phyloP scores from a whole-genome alignment of 164 flowering plant species.

The Piper longum region DNA sequence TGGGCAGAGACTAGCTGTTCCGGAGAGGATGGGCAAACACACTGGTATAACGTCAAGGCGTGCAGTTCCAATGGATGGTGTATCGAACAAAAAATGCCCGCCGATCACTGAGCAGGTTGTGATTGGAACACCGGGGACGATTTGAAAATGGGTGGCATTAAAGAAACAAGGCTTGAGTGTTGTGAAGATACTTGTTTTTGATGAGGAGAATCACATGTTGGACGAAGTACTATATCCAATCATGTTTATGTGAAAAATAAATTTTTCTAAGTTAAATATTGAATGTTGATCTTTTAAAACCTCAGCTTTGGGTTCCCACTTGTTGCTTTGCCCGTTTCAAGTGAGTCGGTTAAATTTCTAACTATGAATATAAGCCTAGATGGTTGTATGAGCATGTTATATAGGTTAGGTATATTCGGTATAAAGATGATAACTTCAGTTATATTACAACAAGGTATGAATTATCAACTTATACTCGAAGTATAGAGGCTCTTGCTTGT shows the following conservation, averaged over 20 bases:
- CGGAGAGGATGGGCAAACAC: slow-evolving; percentile 75
- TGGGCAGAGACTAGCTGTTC: slow-evolving; percentile 71
- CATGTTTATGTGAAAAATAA: too few relatives aligned
- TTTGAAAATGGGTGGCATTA: slow-evolving; percentile 42
- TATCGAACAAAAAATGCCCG: slow-evolving; percentile 25
- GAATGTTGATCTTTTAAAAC: too few relatives aligned
- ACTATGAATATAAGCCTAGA: too few relatives aligned
- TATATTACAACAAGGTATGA: too few relatives aligned
- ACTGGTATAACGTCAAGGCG: slow-evolving; percentile 61
- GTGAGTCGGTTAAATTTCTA: too few relatives aligned
- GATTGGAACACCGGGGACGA: slow-evolving; percentile 95
- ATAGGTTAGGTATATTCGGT: too few relatives aligned
- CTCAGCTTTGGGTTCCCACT: background rate
- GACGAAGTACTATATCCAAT: slow-evolving; percentile 39
- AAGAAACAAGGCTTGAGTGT: slow-evolving; percentile 35
- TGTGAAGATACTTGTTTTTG: slow-evolving; percentile 85
- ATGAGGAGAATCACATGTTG: slow-evolving; percentile 99
- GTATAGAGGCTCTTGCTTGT: too few relatives aligned
- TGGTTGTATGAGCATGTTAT: too few relatives aligned
- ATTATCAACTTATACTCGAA: too few relatives aligned
- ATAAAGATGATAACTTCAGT: too few relatives aligned
- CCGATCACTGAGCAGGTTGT: slow-evolving; percentile 61
- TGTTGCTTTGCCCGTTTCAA: background rate
- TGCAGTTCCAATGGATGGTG: slow-evolving; percentile 50
- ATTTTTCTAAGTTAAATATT: too few relatives aligned